phyloP scores from a whole-genome alignment of 306 rosid species.

The Inga laurina region DNA sequence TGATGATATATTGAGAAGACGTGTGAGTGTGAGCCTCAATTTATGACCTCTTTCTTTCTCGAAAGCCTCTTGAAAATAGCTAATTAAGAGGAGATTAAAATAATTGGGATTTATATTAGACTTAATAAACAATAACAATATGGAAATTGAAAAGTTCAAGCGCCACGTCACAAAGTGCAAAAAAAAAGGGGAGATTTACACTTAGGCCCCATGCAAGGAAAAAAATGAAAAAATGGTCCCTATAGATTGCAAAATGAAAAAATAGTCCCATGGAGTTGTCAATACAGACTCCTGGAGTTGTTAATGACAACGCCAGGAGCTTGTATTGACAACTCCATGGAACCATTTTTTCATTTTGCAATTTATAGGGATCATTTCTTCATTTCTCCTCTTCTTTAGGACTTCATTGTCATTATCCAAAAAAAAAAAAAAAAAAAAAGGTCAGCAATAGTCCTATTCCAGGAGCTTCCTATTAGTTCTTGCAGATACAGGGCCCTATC shows the following conservation, averaged over 20 bases:
- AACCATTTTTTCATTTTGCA: too few species aligned
- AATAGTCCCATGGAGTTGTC: too few species aligned
- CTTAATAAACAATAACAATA: background rate
- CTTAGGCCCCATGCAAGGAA: too few species aligned
- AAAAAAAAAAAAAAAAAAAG: background rate
- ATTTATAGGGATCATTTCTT: too few species aligned
- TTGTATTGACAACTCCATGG: too few species aligned
- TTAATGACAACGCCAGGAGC: too few species aligned
- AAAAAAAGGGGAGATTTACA: too few species aligned
- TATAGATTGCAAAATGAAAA: too few species aligned
- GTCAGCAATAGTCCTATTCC: background rate
- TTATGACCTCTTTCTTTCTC: background rate
- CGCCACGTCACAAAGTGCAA: background rate
- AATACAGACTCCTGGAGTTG: too few species aligned
- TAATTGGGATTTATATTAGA: background rate
- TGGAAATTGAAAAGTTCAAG: background rate
- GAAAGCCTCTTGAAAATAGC: background rate
- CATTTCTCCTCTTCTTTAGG: too few species aligned
- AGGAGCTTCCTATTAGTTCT: background rate
- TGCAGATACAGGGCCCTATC: background rate
- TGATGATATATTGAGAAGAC: background rate
- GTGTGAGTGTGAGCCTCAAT: background rate
- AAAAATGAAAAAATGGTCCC: too few species aligned
- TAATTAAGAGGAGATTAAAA: background rate
- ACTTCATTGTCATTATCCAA: too few species aligned